Base-by-base conservation (phyloP, 179 eudicot species). In the Vitellaria paradoxa region DNA sequence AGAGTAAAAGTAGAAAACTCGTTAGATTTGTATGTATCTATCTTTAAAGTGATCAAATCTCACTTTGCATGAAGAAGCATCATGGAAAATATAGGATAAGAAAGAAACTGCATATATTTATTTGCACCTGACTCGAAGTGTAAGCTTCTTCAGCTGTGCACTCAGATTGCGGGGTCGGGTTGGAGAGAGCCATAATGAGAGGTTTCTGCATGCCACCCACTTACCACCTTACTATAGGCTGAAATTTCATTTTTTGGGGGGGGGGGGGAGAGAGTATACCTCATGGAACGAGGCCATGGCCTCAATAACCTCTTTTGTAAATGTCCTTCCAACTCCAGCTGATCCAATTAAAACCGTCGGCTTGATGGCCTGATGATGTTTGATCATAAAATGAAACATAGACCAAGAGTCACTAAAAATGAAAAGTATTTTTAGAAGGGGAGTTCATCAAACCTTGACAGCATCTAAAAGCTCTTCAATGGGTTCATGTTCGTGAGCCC, bases 401-500 rank as follows among this genome's bases (percentile, higher is more conserved):
- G 18, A 53, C 10, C 23, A 73, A 55, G 14, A 63, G 21, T 77
- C 37, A 68, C 40, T 8, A 15, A 15, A 26, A 0, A 69, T 52
- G 30, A 30, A 37, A 46, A 68, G 7, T 17, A 24, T n/a, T n/a
- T n/a, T n/a, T n/a, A n/a, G n/a, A n/a, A 15, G 30, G 4, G 63
- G 76, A 66, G 30, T 65, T 73, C 46, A 68, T 47, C 80, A 23
- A 62, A 95, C 99, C 95, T 93, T 89, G 81, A 93, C 93, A 72
- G 97, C 93, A 79, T 90, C 83, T 15, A 91, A 74, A 71, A 95
- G 99, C 78, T 85, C 88, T 13, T 68, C 74, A 14, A 83, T 78
- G 50, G 95, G 91, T 82, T 87, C 95, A 69, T 90, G 92, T 56
- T 87, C 95, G 84, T 95, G 99, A 80, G 99, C 97, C 99, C 97